Conservation (phyloP, 2,329 filamentous ascomycete genomes). For the Stenocarpella maydis region DNA sequence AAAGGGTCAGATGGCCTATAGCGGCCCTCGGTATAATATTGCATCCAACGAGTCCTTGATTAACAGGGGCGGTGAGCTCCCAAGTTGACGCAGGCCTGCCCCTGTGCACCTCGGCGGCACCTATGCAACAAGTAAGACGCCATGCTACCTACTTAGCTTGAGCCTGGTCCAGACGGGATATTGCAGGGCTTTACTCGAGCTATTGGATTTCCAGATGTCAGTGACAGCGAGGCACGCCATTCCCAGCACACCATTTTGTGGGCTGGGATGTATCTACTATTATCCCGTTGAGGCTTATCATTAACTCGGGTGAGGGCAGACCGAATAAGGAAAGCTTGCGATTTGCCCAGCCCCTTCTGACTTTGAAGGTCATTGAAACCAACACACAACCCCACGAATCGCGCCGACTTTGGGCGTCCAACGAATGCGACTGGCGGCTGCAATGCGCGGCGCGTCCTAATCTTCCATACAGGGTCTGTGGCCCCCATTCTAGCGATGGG, state of each 20-base stretch:
- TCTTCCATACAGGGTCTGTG: neutral
- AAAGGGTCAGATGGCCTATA: neutral
- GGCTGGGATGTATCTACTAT: no score
- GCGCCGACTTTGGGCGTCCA: neutral
- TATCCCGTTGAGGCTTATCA: neutral
- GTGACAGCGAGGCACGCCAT: slow-evolving; percentile 17
- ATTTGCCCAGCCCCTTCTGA: neutral
- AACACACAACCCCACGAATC: neutral
- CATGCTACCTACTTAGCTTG: no score
- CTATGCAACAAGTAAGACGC: slow-evolving; percentile 10
- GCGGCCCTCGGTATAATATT: neutral
- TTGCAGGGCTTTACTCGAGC: neutral
- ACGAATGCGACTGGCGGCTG: slow-evolving; percentile 24
- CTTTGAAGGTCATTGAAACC: neutral
- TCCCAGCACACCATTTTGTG: no score
- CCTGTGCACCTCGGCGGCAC: slow-evolving; percentile 19
- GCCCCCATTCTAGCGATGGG: slow-evolving; percentile 1
- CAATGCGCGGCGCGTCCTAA: neutral
- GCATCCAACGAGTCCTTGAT: neutral
- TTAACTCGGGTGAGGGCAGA: slow-evolving; percentile 5
- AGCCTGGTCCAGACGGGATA: neutral
- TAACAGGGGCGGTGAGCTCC: neutral
- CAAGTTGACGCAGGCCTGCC: neutral
- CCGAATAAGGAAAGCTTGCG: slow-evolving; percentile 32
- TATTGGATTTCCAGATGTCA: neutral